A percentile compares a stretch with the other conserved stretches of the same genome.
Conservation (phyloP, 1,284 basidiomycete species). For the Waitea zeae region DNA sequence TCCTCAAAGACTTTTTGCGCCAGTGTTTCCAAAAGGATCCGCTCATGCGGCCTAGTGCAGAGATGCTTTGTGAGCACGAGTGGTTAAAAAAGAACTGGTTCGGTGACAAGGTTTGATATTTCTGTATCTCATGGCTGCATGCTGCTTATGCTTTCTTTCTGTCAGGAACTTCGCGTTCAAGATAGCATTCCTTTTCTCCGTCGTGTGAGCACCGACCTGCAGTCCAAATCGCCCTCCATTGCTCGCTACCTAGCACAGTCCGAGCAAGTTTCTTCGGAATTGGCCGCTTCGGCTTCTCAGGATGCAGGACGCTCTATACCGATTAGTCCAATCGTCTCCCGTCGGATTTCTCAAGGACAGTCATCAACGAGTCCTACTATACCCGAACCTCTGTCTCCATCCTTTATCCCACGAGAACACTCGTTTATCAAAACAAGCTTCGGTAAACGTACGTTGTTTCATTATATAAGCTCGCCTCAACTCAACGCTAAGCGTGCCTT, state of each 20-base stretch:
- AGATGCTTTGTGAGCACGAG: slow-evolving; percentile 71
- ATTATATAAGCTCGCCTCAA: slow-evolving; percentile 4
- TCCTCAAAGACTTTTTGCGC: slow-evolving; percentile 61
- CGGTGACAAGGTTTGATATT: slow-evolving; percentile 52
- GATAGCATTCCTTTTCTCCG: slow-evolving; percentile 90
- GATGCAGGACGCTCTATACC: slow-evolving; percentile 7
- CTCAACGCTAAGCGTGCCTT: slow-evolving; percentile 8
- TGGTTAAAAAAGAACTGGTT: slow-evolving; percentile 79
- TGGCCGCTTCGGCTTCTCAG: slow-evolving; percentile 9
- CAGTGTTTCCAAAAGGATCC: slow-evolving; percentile 88
- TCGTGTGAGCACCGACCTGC: slow-evolving; percentile 73
- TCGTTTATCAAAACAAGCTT: slow-evolving; percentile 86
- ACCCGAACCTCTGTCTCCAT: slow-evolving; percentile 1
- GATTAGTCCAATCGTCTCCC: no score
- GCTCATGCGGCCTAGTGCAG: slow-evolving; percentile 60
- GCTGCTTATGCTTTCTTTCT: slow-evolving; percentile 2
- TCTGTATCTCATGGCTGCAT: not conserved
- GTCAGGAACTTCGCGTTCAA: slow-evolving; percentile 66
- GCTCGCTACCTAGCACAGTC: slow-evolving; percentile 25
- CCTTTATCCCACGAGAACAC: slow-evolving; percentile 45
- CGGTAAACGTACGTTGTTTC: slow-evolving; percentile 56
- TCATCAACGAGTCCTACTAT: not conserved
- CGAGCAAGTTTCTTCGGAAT: slow-evolving; percentile 23
- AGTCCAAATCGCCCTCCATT: slow-evolving; percentile 43
- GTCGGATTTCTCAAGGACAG: slow-evolving; percentile 1